Percentiles rank a stretch among this genome's conserved stretches.
Evolutionary conservation across 306 rosid species (phyloP).

Genomic region (Cucumis hystrix): DNA sequence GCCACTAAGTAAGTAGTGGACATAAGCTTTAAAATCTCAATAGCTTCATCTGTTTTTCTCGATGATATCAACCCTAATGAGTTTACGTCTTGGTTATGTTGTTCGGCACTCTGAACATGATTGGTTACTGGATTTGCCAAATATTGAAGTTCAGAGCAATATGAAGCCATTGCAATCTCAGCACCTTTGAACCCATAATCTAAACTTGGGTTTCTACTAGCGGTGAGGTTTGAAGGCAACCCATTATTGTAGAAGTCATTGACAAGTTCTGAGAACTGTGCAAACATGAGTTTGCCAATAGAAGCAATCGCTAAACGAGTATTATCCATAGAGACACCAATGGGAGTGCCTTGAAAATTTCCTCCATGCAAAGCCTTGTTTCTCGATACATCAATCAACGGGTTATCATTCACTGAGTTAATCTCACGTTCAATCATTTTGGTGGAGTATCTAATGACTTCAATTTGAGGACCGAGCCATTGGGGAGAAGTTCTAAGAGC

Average conservation of each 20-base stretch:
- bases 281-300: slow-evolving; percentile 74
- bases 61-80: slow-evolving; percentile 74
- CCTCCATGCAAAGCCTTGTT: slow-evolving; percentile 90
- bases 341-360: slow-evolving; percentile 87
- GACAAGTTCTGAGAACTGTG: slow-evolving; percentile 91
- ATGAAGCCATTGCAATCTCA: slow-evolving; percentile 91
- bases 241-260: slow-evolving; percentile 84
- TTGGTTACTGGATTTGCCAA: slow-evolving; percentile 83
- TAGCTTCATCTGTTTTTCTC: slow-evolving; percentile 65
- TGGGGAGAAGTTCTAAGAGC: slow-evolving; percentile 89
- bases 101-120: slow-evolving; percentile 92
- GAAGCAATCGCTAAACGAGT: slow-evolving; percentile 71
- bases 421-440: slow-evolving; percentile 94
- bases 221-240: slow-evolving; percentile 67
- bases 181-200: slow-evolving; percentile 91
- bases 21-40: slow-evolving; percentile 72
- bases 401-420: slow-evolving; percentile 82
- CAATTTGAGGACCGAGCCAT: slow-evolving; percentile 88
- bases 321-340: slow-evolving; percentile 92
- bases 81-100: slow-evolving; percentile 90
- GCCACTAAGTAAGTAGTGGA: slow-evolving; percentile 74
- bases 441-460: slow-evolving; percentile 59
- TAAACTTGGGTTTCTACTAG: slow-evolving; percentile 59
- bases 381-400: slow-evolving; percentile 77
- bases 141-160: slow-evolving; percentile 85